Percentiles rank a stretch among this genome's conserved stretches.
Evolutionary conservation across 768 basidiomycete species (phyloP).

Genomic region (Cantharellus cinnabarinus): DNA sequence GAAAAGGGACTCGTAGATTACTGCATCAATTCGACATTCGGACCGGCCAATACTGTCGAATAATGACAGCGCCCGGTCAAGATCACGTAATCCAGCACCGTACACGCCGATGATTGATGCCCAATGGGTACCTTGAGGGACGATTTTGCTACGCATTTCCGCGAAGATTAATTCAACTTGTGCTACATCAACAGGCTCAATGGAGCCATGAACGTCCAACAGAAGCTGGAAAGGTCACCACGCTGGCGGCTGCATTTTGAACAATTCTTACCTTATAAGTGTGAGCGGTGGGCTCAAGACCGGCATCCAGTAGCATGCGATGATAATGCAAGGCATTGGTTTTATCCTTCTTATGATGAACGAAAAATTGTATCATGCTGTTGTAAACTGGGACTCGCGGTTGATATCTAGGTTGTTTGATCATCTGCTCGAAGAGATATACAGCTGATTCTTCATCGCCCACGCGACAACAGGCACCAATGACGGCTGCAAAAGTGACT

Average conservation of each 20-base stretch:
- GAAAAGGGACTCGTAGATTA: constrained; percentile 78
- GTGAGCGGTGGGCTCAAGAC: constrained; percentile 61
- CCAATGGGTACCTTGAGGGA: constrained; percentile 44
- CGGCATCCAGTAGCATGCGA: constrained; percentile 35
- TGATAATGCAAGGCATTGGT: constrained; percentile 58
- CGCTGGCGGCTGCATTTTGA: neutral
- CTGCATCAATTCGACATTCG: constrained; percentile 43
- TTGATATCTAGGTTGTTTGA: constrained; percentile 44
- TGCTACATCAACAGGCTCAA: constrained; percentile 59
- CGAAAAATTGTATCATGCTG: constrained; percentile 96
- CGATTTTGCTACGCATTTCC: constrained; percentile 25
- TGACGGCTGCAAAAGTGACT: constrained; percentile 88
- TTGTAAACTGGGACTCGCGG: constrained; percentile 91
- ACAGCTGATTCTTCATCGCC: constrained; percentile 74
- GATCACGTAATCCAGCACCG: constrained; percentile 59
- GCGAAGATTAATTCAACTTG: constrained; percentile 55
- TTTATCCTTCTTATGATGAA: constrained; percentile 74
- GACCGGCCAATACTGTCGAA: constrained; percentile 47
- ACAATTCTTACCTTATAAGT: constrained; percentile 64
- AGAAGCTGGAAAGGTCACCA: constrained; percentile 35
- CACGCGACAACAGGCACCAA: constrained; percentile 82
- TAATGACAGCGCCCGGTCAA: constrained; percentile 49
- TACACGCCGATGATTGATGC: constrained; percentile 77
- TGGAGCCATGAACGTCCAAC: constrained; percentile 69
- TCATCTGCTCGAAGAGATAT: constrained; percentile 73